phyloP scores from a whole-genome alignment of 345 rosid species.

The Microcos paniculata region DNA sequence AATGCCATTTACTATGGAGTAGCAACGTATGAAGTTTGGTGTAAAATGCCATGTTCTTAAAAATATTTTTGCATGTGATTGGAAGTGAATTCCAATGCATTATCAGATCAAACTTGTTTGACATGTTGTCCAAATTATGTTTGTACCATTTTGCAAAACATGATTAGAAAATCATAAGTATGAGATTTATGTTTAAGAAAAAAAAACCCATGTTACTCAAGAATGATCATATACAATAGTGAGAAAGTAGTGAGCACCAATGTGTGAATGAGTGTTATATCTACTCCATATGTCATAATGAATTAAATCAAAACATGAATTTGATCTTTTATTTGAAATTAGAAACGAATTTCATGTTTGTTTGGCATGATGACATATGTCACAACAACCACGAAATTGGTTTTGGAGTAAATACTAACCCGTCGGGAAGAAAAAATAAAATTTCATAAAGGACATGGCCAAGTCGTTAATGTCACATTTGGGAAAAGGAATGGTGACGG shows the following conservation, averaged over 20 bases:
- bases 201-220: not conserved
- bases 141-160: not conserved
- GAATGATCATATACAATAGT: not conserved
- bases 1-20: conserved; percentile 1
- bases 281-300: not conserved
- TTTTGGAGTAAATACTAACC: not conserved
- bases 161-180: not conserved
- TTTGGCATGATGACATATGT: conserved; percentile 8
- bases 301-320: not conserved
- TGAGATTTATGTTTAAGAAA: not conserved
- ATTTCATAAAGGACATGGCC: not conserved
- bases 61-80: not conserved
- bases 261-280: not conserved
- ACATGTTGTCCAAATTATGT: not conserved
- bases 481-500: not conserved
- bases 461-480: not conserved
- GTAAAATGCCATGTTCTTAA: not conserved
- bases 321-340: not conserved
- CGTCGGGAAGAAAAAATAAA: not conserved
- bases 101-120: not conserved
- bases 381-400: not conserved
- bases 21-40: no score
- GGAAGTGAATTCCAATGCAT: not conserved
- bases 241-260: not conserved
- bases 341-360: not conserved